These are phyloP conservation scores for Liquidambar formosana DNA, from an alignment of 164 flowering plant genomes.

Conservation along the genomic window DNA sequence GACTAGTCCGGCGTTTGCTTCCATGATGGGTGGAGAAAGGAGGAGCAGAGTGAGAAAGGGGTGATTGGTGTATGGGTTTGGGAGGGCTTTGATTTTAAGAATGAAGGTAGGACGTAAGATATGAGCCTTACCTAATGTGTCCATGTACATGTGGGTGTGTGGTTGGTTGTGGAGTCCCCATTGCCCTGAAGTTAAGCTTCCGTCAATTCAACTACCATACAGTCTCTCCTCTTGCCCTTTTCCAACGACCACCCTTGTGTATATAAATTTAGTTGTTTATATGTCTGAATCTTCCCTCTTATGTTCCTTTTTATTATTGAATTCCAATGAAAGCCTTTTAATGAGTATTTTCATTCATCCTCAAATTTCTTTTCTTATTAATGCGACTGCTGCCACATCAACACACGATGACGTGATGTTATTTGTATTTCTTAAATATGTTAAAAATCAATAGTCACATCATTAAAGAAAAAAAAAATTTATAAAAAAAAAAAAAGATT, in stretches of 20 bases:
- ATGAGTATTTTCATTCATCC: no score
- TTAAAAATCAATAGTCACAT: no score
- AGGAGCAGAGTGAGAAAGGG: slow-evolving; percentile 1
- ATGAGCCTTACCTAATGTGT: slow-evolving; percentile 31
- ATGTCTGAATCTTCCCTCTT: not conserved
- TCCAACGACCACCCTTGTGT: slow-evolving; percentile 12
- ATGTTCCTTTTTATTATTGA: not conserved
- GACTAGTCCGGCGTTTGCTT: slow-evolving; percentile 91
- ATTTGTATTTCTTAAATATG: no score
- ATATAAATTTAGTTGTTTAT: not conserved
- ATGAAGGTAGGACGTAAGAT: not conserved
- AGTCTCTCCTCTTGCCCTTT: not conserved
- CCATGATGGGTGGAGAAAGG: slow-evolving; percentile 45
- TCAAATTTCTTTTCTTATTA: no score
- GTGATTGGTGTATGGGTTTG: not conserved
- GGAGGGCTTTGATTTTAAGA: slow-evolving; percentile 7
- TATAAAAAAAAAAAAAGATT: no score
- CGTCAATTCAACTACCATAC: slow-evolving; percentile 41
- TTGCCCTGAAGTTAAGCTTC: slow-evolving; percentile 88
- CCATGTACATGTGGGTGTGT: slow-evolving; percentile 10
- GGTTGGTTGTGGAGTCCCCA: slow-evolving; percentile 90
- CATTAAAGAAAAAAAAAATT: no score
- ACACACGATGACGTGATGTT: no score
- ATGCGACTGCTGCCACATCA: no score
- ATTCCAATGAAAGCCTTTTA: no score